Evolutionary conservation across 805 yeast genomes (phyloP), one percentile per base, ranked within the genome.

Genomic region (Metschnikowia shivogae): DNA sequence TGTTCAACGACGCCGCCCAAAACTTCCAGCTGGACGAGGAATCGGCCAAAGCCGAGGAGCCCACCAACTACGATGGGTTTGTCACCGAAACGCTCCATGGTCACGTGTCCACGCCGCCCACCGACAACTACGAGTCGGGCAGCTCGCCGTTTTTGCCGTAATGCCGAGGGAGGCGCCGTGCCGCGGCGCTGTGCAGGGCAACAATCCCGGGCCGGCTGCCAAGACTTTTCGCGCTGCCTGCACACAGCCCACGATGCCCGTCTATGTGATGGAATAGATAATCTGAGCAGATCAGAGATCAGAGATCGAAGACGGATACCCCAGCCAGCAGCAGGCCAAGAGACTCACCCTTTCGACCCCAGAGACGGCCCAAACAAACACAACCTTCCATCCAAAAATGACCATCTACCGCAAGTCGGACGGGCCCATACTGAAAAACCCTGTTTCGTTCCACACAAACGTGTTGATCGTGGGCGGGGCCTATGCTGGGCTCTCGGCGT

Each of bases 1-100:
- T 89, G 89, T 86, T 88, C 60, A 86, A 84, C 56, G 79, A 76
- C 39, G 78, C 79, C 0, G 63, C 72, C 3, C 52, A 56, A 9
- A 45, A 60, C 24, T 44, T 60, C n/a, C 54, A 55, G 20, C 59
- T 64, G 26, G 69, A 65, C 32, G 65, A 61, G 33, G 70, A 62
- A 34, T 45, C 56, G 14, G 57, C 52, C 6, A 59, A 55, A 9
- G 62, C 57, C 10, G 51, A 45, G 22, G 62, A 61, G 33, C 53
- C 63, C 5, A 64, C 73, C 5, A 70, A 68, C 36, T 70, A 58
- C 45, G 74, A 69, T 36, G 76, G 72, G 6, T 75, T 74, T 54
- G 75, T 72, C 8, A 77, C 81, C 0, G 81, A 78, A 46, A 78
- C 82, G 0, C 58, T 76, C 3, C 35, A 48, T 13, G 52, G 43